Percentiles rank a stretch among this genome's conserved stretches.
These are phyloP conservation scores for Paraconiothyrium brasiliense DNA, from an alignment of 2,329 filamentous ascomycete genomes.

Conservation along the genomic window DNA sequence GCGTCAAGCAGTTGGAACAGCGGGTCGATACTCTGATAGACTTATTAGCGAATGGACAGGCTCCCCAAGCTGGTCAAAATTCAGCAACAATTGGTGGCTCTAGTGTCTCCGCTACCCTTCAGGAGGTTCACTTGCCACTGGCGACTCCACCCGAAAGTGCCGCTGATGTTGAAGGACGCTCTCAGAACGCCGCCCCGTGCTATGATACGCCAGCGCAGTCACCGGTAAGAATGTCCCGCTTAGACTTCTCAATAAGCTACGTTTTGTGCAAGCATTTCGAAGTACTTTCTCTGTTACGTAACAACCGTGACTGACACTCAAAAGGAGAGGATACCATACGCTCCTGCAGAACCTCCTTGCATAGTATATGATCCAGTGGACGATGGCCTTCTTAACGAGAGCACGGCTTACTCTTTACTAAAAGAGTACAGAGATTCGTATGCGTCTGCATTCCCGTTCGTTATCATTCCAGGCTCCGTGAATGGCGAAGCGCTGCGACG, in stretches of 20 bases:
- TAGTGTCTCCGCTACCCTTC: neutral
- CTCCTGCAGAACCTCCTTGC: neutral
- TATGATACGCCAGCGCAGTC: neutral
- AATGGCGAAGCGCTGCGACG: constrained; percentile 25
- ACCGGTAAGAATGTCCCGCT: neutral
- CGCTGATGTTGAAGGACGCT: neutral
- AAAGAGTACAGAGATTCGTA: constrained; percentile 28
- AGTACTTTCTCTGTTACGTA: neutral
- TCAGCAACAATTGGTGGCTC: neutral
- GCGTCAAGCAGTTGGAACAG: constrained; percentile 35
- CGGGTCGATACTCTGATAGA: constrained; percentile 36
- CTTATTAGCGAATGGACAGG: constrained; percentile 24
- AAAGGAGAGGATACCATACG: constrained; percentile 4
- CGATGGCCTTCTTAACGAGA: constrained; percentile 26
- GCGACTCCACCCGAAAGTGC: constrained; percentile 5
- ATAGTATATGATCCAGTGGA: constrained; percentile 30
- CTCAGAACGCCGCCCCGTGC: neutral
- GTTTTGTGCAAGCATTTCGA: neutral
- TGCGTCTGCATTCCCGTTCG: constrained; percentile 34
- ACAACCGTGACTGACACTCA: neutral
- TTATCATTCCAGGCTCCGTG: constrained; percentile 24
- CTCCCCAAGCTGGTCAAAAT: neutral
- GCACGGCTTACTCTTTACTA: constrained; percentile 24
- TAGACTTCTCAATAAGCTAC: neutral
- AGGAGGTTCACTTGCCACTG: neutral